A percentile compares a stretch with the other conserved stretches of the same genome.
Evolutionary conservation across 805 yeast species (phyloP).

Genomic region (Scheffersomyces amazonensis): DNA sequence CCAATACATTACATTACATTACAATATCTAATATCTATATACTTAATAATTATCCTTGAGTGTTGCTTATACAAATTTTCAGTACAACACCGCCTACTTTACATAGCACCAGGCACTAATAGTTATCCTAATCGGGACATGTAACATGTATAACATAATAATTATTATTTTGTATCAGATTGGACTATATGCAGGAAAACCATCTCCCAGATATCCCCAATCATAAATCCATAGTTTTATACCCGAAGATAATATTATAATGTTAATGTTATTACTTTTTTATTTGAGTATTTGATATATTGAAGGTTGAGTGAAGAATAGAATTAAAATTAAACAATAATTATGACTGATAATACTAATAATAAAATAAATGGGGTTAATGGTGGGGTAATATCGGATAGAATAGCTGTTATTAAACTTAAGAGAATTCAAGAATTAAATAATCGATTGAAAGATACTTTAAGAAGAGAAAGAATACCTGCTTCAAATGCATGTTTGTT

Average conservation of each 20-base stretch:
- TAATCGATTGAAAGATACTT: slow-evolving; percentile 46
- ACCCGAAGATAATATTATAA: too few species aligned
- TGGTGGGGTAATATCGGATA: slow-evolving; percentile 18
- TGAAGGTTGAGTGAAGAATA: not conserved
- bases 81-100: too few species aligned
- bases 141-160: too few species aligned
- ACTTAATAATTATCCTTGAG: too few species aligned
- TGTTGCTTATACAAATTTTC: too few species aligned
- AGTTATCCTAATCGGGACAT: too few species aligned
- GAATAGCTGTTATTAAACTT: slow-evolving; percentile 54
- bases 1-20: too few species aligned
- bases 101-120: too few species aligned
- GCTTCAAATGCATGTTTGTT: slow-evolving; percentile 60
- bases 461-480: slow-evolving; percentile 56
- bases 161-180: not conserved
- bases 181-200: not conserved
- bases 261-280: too few species aligned
- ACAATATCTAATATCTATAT: too few species aligned
- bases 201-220: too few species aligned
- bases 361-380: not conserved
- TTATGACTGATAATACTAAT: not conserved
- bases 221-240: not conserved
- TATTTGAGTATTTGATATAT: not conserved
- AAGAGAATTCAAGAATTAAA: slow-evolving; percentile 61
- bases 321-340: not conserved